Evolutionary conservation across 768 basidiomycete species (phyloP).

Genomic region (Suillus paluster): DNA sequence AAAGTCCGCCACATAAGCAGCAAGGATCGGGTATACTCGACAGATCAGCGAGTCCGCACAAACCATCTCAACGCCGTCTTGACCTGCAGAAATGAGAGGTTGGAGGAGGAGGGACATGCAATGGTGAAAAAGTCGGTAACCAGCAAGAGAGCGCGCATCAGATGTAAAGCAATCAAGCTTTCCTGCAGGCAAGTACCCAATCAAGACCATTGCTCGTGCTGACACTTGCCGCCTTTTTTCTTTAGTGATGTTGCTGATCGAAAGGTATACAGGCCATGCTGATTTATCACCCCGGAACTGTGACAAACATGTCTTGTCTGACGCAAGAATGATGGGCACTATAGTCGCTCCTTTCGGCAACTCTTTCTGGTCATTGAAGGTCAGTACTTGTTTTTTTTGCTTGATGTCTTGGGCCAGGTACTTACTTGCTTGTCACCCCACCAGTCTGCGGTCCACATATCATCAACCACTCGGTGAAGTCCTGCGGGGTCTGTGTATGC

Average conservation of each 20-base stretch:
- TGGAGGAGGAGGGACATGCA: slow-evolving; percentile 22
- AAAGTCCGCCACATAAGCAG: slow-evolving; percentile 29
- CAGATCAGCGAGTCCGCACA: slow-evolving; percentile 19
- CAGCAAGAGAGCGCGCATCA: slow-evolving; percentile 8
- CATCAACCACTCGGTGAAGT: slow-evolving; percentile 11
- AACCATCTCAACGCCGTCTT: slow-evolving; percentile 21
- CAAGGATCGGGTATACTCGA: slow-evolving; percentile 24
- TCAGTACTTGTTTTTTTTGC: background rate
- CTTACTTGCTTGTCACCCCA: slow-evolving; percentile 27
- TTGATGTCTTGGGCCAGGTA: background rate
- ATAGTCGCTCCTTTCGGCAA: slow-evolving; percentile 18
- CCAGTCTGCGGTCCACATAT: slow-evolving; percentile 31
- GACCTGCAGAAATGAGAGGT: slow-evolving; percentile 19
- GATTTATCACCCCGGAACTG: slow-evolving; percentile 37
- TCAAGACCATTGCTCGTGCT: slow-evolving; percentile 12
- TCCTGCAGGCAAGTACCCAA: slow-evolving; percentile 13
- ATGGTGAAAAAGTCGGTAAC: slow-evolving; percentile 26
- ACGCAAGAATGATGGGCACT: slow-evolving; percentile 25
- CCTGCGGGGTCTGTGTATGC: slow-evolving; percentile 12
- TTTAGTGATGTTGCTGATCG: slow-evolving; percentile 29
- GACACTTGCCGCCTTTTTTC: slow-evolving; percentile 12
- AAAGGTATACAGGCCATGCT: slow-evolving; percentile 31
- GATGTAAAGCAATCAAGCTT: slow-evolving; percentile 11
- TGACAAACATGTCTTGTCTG: slow-evolving; percentile 50
- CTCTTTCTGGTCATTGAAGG: background rate